Base-by-base conservation (phyloP, 148 eudicot species). In the Oxyria digyna region DNA sequence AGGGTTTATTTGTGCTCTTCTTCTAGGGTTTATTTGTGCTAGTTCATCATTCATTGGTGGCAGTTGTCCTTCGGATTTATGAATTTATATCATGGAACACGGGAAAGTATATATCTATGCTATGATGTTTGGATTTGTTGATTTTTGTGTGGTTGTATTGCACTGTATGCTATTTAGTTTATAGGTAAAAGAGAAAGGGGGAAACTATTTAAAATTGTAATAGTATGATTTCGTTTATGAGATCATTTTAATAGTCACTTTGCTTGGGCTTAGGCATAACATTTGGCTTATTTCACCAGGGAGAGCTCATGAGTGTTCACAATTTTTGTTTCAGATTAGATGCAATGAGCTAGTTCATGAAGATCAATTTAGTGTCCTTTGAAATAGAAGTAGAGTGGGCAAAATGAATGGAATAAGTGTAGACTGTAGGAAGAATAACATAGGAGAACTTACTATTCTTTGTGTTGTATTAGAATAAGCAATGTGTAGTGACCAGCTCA, bases 1-100 rank as follows among this genome's bases (percentile, higher is more conserved):
- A 89, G 96, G 96, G 89, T 21, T 26, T 4, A 8, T 8, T 54
- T 14, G 12, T 23, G 26, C 12, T 54, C 62, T 9, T 14, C 26
- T 54, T 24, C 62, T 54, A 54, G 62, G 62, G 62, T 54, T 54
- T 54, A 23, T 54, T 17, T 24, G 23, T 54, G 62, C 32, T 54
- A 46, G 20, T 46, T 41, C 12, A 6, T 10, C 12, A 17, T 18
- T 49, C 24, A 49, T 49, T 49, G 23, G 29, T 26, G n/a, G 23
- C 20, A 20, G 54, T 5, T 48, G 54, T 48, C 46, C 46, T 42
- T 48, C 9, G 54, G 54, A 48, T n/a, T 48, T 48, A n/a, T 48
- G 54, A 48, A 48, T 48, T 1, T 18, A 1, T 48, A 20, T 48
- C 54, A 48, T 48, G 10, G 8, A 24, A 48, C 3, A n/a, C n/a